These are phyloP conservation scores for Alloascoidea africana DNA, from an alignment of 805 yeast species.

Conservation along the genomic window DNA sequence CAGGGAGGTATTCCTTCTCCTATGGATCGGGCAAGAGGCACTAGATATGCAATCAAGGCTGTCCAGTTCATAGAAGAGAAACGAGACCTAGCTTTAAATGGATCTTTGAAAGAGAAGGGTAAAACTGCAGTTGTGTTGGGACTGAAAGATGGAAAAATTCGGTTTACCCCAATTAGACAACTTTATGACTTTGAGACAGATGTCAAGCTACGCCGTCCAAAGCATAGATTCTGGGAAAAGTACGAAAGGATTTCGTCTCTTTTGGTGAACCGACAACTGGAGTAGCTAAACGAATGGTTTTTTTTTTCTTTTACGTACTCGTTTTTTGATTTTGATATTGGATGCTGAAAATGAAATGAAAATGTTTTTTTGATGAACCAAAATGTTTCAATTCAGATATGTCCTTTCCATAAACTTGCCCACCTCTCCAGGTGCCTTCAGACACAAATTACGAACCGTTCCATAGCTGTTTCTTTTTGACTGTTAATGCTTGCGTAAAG, in stretches of 20 bases:
- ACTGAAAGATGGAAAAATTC: constrained; percentile 60
- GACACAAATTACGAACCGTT: too few relatives aligned
- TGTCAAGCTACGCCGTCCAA: constrained; percentile 71
- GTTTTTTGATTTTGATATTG: too few relatives aligned
- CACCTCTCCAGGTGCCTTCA: too few relatives aligned
- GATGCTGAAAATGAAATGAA: too few relatives aligned
- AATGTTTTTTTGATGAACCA: too few relatives aligned
- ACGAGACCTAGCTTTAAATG: constrained; percentile 6
- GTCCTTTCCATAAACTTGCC: too few relatives aligned
- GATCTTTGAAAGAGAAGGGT: background rate
- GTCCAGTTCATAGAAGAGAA: constrained; percentile 70
- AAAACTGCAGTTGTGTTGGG: constrained; percentile 69
- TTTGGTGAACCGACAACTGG: constrained; percentile 43
- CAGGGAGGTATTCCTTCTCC: constrained; percentile 95
- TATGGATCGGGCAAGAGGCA: constrained; percentile 81
- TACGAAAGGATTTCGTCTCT: constrained; percentile 70
- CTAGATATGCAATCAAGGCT: constrained; percentile 81
- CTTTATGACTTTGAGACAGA: constrained; percentile 85
- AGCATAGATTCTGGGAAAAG: constrained; percentile 68
- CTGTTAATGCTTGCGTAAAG: too few relatives aligned
- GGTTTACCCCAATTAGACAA: constrained; percentile 56
- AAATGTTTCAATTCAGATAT: too few relatives aligned
- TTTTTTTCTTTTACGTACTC: too few relatives aligned
- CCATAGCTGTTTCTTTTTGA: too few relatives aligned
- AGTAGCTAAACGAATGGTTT: too few relatives aligned